phyloP scores from a whole-genome alignment of 1,284 basidiomycete species.

The Flammula alnicola region DNA sequence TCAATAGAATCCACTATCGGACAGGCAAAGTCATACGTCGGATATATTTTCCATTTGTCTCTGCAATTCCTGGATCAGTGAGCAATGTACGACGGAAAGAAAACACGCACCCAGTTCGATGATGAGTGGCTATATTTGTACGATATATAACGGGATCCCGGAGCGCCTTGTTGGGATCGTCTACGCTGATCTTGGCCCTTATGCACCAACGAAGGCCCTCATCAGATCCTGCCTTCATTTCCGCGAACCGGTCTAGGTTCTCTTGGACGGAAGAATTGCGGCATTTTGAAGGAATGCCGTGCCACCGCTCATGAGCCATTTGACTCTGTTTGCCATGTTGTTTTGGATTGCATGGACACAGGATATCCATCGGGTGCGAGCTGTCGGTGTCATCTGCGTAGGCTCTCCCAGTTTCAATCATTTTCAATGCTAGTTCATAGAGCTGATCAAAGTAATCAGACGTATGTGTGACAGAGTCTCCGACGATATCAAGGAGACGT shows the following conservation, averaged over 20 bases:
- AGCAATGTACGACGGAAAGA: too few relatives aligned
- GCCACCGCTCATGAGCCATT: conserved; percentile 91
- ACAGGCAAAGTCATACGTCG: conserved; percentile 98
- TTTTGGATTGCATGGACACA: conserved; percentile 49
- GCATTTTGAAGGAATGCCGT: conserved; percentile 87
- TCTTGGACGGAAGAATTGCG: conserved; percentile 85
- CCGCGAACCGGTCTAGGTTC: conserved; percentile 85
- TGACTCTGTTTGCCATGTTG: too few relatives aligned
- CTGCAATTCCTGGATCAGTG: conserved; percentile 45
- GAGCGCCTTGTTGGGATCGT: conserved; percentile 95
- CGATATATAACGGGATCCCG: conserved; percentile 99
- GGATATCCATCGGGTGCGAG: conserved; percentile 44
- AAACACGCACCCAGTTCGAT: conserved; percentile 82
- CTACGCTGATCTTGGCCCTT: conserved; percentile 94
- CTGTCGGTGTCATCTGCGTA: conserved; percentile 96
- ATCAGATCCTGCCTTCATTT: conserved; percentile 85
- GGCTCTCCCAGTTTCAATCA: conserved; percentile 90
- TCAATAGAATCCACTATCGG: conserved; percentile 96
- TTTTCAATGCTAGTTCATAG: conserved; percentile 79
- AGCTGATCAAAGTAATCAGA: conserved; percentile 96
- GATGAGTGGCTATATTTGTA: conserved; percentile 87
- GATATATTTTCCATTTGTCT: conserved; percentile 95
- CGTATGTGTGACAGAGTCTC: conserved; percentile 88
- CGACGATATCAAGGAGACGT: conserved; percentile 84
- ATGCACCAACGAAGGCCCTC: conserved; percentile 94